Evolutionary conservation across 495 filamentous ascomycete species (phyloP).

Genomic region (Neurospora cerealis): DNA sequence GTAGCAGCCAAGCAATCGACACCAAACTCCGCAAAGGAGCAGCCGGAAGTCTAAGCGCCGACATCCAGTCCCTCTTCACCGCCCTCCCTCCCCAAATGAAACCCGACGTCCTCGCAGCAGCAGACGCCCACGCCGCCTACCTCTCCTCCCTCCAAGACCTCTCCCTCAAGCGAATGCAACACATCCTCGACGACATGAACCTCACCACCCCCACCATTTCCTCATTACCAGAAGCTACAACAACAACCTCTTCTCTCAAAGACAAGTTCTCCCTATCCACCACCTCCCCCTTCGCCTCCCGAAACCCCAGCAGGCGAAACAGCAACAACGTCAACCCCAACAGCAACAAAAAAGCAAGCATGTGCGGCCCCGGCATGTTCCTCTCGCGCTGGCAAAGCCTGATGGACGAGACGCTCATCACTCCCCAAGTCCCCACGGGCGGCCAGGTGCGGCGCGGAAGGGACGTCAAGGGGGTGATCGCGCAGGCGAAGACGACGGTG

Average conservation of each 20-base stretch:
- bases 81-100: conserved; percentile 30
- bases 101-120: conserved; percentile 22
- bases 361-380: conserved; percentile 51
- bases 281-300: not conserved
- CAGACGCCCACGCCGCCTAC: conserved; percentile 46
- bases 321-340: not conserved
- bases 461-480: conserved; percentile 38
- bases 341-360: conserved; percentile 13
- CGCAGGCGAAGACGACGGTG: conserved; percentile 35
- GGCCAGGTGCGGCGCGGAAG: conserved; percentile 41
- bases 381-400: conserved; percentile 53
- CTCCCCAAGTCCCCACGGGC: conserved; percentile 31
- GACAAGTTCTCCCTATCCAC: not conserved
- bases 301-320: not conserved
- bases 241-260: not conserved
- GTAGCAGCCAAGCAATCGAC: not conserved
- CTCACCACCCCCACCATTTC: not conserved
- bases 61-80: conserved; percentile 36
- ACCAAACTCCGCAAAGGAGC: conserved; percentile 6
- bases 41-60: conserved; percentile 33
- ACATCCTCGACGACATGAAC: conserved; percentile 25
- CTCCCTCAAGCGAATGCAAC: conserved; percentile 40
- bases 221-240: not conserved
- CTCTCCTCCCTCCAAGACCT: conserved; percentile 35
- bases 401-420: conserved; percentile 49